Conservation (phyloP, 2,329 filamentous ascomycete species). For the Escovopsis sp. region DNA sequence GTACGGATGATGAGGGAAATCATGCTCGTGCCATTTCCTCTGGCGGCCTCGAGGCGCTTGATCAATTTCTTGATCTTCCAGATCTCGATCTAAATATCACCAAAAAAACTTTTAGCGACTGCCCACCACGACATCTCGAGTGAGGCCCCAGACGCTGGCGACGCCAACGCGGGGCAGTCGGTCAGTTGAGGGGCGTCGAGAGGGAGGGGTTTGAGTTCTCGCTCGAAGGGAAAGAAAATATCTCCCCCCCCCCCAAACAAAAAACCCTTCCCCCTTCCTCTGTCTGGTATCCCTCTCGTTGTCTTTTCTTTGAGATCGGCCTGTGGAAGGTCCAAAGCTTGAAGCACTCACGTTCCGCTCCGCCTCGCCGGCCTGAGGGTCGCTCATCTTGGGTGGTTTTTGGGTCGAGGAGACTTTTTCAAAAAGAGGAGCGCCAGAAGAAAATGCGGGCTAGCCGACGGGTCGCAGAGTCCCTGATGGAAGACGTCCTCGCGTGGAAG, state of each 20-base stretch:
- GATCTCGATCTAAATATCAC: constrained; percentile 46
- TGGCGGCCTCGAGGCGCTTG: constrained; percentile 91
- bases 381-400: constrained; percentile 56
- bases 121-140: too few species aligned
- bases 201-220: not conserved
- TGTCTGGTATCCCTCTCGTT: not conserved
- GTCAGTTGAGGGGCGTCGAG: constrained; percentile 12
- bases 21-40: constrained; percentile 99
- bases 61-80: constrained; percentile 99
- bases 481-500: constrained; percentile 5
- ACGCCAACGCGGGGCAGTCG: constrained; percentile 18
- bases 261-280: constrained; percentile 2
- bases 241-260: too few species aligned
- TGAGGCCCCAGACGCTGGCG: not conserved
- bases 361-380: constrained; percentile 75
- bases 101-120: too few species aligned
- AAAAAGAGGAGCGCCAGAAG: constrained; percentile 3
- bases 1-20: constrained; percentile 97
- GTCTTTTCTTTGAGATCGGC: too few species aligned
- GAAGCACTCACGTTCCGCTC: constrained; percentile 71
- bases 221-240: constrained; percentile 6
- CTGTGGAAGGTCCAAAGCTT: not conserved
- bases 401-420: not conserved
- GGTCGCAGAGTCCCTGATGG: constrained; percentile 4
- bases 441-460: constrained; percentile 2